Evolutionary conservation across 495 filamentous ascomycete genomes (phyloP).

Genomic region (Penicillium fimorum): DNA sequence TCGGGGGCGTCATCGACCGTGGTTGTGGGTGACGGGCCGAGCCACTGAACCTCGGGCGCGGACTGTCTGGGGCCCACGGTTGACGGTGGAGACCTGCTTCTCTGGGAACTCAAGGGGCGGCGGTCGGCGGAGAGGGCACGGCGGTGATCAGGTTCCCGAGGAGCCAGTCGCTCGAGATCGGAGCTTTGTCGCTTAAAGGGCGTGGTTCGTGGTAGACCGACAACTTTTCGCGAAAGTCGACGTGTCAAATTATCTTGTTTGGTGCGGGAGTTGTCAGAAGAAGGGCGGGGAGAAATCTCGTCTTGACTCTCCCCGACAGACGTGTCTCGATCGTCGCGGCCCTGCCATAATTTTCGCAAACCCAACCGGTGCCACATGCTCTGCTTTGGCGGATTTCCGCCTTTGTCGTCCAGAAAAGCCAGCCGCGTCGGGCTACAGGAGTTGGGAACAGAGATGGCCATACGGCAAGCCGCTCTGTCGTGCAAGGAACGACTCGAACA

Average conservation of each 20-base stretch:
- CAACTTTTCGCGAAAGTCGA: slow-evolving; percentile 66
- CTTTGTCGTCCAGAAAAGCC: slow-evolving; percentile 38
- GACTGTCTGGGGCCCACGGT: slow-evolving; percentile 44
- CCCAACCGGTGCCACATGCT: slow-evolving; percentile 53
- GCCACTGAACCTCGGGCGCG: slow-evolving; percentile 49
- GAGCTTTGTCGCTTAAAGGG: slow-evolving; percentile 81
- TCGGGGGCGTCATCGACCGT: slow-evolving; percentile 31
- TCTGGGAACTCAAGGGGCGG: slow-evolving; percentile 46
- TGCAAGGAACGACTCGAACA: slow-evolving; percentile 36
- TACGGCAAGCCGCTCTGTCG: slow-evolving; percentile 34
- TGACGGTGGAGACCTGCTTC: slow-evolving; percentile 44
- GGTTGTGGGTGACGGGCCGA: slow-evolving; percentile 35
- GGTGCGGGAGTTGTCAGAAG: slow-evolving; percentile 33
- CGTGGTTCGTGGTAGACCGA: slow-evolving; percentile 68
- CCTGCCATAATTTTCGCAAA: slow-evolving; percentile 44
- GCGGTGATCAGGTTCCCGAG: slow-evolving; percentile 63
- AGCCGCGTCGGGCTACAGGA: slow-evolving; percentile 41
- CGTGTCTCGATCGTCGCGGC: slow-evolving; percentile 46
- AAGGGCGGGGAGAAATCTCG: slow-evolving; percentile 15
- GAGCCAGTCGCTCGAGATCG: slow-evolving; percentile 72
- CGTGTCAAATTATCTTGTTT: slow-evolving; percentile 49
- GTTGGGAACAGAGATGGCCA: slow-evolving; percentile 48
- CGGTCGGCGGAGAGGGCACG: slow-evolving; percentile 75
- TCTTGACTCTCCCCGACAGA: slow-evolving; percentile 24
- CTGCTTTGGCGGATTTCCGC: slow-evolving; percentile 41